phyloP scores from a whole-genome alignment of 2,329 filamentous ascomycete genomes.

The Diaporthe vaccinii region DNA sequence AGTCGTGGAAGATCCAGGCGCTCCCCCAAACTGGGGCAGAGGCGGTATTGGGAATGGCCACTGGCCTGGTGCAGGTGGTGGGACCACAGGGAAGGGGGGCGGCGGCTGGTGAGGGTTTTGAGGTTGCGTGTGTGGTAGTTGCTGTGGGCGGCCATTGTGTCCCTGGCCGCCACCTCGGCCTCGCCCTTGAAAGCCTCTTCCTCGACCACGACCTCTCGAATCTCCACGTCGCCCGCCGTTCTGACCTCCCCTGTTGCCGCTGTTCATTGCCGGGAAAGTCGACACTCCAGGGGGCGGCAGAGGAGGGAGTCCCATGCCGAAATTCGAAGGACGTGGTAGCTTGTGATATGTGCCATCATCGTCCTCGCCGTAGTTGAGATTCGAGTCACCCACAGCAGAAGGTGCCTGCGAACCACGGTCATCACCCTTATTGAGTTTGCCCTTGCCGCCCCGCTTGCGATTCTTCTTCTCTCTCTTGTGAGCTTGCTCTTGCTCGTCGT shows the following conservation, averaged over 20 bases:
- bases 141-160: conserved; percentile 49
- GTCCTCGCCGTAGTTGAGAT: conserved; percentile 77
- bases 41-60: conserved; percentile 43
- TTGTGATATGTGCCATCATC: conserved; percentile 80
- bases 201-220: conserved; percentile 58
- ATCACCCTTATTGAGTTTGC: conserved; percentile 58
- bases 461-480: conserved; percentile 79
- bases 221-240: conserved; percentile 60
- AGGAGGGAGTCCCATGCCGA: conserved; percentile 63
- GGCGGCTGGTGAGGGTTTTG: conserved; percentile 45
- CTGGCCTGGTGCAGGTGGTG: conserved; percentile 41
- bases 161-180: conserved; percentile 53
- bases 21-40: conserved; percentile 39
- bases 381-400: conserved; percentile 53
- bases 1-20: conserved; percentile 32
- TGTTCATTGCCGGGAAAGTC: conserved; percentile 29
- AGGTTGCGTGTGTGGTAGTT: conserved; percentile 36
- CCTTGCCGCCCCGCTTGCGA: conserved; percentile 69
- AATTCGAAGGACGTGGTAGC: conserved; percentile 75
- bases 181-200: conserved; percentile 55
- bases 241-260: conserved; percentile 46
- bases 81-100: conserved; percentile 44
- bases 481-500: conserved; percentile 93
- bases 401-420: conserved; percentile 50
- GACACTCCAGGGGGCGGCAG: conserved; percentile 53